Evolutionary conservation across 257 asterid genomes (phyloP), one percentile per base, ranked within the genome.

Genomic region (Petunia axillaris): DNA sequence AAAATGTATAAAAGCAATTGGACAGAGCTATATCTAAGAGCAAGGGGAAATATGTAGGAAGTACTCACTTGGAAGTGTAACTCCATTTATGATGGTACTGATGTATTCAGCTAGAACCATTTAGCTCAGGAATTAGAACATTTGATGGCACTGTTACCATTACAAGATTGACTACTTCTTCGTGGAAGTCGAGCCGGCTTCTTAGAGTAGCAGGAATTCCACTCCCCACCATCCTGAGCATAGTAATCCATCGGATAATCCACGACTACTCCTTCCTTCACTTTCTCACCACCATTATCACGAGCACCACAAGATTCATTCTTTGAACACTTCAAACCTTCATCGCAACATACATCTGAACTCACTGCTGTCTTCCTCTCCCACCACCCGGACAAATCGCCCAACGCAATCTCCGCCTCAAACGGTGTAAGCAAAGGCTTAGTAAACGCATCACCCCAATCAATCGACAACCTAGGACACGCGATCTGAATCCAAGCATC

Each of bases 401-500:
- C 98, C 11, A 96, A 92, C 1, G 98, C 98, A 88, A 96, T 94
- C 91, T 96, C 98, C 0, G 98, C 99, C 84, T 96, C 98, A 77
- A 96, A 96, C 0, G 98, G 75, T 1, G 97, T 96, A 82, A 96
- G 75, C 87, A 92, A 83, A 5, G 99, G 99, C 85, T 86, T 94
- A 89, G 70, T 87, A 82, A 96, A 96, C 0, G 99, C 99, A 82
- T 90, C 98, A 1, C 99, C 98, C 99, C 98, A 96, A 83, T 92
- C 98, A 80, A 96, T 96, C 1, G 99, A 96, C 90, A 96, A 75
- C 87, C 98, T 89, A 62, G 99, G 99, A 75, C 98, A 96, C 0
- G 99, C 99, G 44, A 96, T 91, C 86, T 96, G 99, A 83, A 92
- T 79, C 98, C 98, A 96, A 37, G 99, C 98, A 77, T 96, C 98